phyloP scores from a whole-genome alignment of 768 basidiomycete genomes.

The Amanita subjunquillea region DNA sequence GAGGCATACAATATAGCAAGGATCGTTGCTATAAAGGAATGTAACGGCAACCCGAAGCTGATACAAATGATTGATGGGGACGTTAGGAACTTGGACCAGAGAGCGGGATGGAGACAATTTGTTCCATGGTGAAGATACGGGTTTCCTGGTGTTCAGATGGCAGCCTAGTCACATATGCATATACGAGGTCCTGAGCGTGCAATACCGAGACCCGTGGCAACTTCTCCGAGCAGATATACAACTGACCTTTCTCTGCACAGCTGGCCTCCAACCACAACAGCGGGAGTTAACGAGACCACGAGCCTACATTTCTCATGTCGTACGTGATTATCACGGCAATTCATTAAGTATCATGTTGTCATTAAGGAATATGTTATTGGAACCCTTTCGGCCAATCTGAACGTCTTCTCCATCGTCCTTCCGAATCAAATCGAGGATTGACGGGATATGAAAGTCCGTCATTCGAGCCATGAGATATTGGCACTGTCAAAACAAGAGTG shows the following conservation, averaged over 20 bases:
- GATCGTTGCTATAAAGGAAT: neutral
- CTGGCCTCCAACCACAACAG: no score
- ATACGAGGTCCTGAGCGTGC: no score
- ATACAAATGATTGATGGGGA: neutral
- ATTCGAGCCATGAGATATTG: conserved; percentile 31
- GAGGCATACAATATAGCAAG: neutral
- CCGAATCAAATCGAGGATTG: conserved; percentile 65
- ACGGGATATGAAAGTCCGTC: conserved; percentile 57
- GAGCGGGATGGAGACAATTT: neutral
- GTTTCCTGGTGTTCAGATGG: no score
- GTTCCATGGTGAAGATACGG: neutral
- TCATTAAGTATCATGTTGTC: conserved; percentile 7
- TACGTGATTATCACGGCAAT: no score
- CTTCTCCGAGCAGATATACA: no score
- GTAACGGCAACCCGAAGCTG: neutral
- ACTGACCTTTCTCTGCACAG: no score
- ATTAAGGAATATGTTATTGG: conserved; percentile 22
- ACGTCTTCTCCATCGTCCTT: conserved; percentile 58
- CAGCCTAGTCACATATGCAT: no score
- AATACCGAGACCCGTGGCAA: no score
- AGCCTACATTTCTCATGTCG: no score
- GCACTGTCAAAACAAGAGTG: conserved; percentile 36
- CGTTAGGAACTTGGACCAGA: neutral
- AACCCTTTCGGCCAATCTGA: conserved; percentile 63
- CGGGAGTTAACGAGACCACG: no score